Evolutionary conservation across 176 grass and related monocot species (phyloP), one percentile per base, ranked within the genome.

Genomic region (Carex cristatella): DNA sequence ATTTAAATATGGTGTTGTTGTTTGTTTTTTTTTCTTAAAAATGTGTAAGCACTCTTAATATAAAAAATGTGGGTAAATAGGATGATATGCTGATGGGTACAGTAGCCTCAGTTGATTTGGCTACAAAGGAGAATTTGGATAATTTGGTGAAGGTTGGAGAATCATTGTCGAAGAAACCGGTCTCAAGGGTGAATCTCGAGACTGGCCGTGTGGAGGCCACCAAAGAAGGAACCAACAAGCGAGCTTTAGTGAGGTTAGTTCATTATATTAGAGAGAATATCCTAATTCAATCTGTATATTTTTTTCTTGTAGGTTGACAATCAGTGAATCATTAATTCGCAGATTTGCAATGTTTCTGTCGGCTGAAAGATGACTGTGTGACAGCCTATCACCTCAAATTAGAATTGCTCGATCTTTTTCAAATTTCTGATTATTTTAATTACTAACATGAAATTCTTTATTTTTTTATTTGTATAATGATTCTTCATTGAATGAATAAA

Each of bases 171-270:
- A 88, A 91, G 65, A 90, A 94, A 87, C 89, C 89, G 27, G 90
- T 97, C 58, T 92, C 90, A 19, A 91, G 86, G 79, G 86, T 76
- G 66, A 97, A 94, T 69, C 78, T 94, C 14, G 92, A 94, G 79
- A 94, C 87, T 35, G 92, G 92, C 5, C 88, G 77, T 65, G 89
- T 92, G 84, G 85, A 79, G 38, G 75, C 84, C 48, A 55, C 76
- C 27, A 84, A 83, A 83, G 81, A 89, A 49, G 85, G 82, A 62
- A 97, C 90, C 61, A 93, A 94, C 3, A 58, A 84, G 80, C 86
- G 90, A 88, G 87, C 87, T 73, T 87, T 93, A 71, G 87, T 75
- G 85, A 94, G 89, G 94, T 94, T 30, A 89, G 35, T 74, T 89
- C 77, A 55, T 49, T 54, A 28, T 85, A 30, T 74, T 57, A 2